phyloP scores from a whole-genome alignment of 352 stramenopile species.

The Phytophthora citricola region DNA sequence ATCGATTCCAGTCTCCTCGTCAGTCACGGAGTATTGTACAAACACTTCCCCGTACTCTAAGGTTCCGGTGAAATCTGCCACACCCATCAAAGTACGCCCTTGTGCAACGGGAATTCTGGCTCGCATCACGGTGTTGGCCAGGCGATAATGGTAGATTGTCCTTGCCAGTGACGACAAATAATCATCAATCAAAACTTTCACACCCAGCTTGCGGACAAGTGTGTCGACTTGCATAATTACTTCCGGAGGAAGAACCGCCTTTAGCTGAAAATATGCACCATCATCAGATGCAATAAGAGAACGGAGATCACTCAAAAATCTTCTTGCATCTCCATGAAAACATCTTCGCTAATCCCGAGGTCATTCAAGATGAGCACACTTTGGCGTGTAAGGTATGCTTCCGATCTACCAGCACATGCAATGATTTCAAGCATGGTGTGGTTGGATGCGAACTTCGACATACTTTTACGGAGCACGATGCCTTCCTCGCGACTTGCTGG shows the following conservation, averaged over 20 bases:
- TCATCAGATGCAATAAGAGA: conserved; percentile 60
- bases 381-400: conserved; percentile 77
- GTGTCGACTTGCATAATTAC: conserved; percentile 49
- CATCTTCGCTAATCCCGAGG: conserved; percentile 60
- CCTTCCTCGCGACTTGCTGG: conserved; percentile 22
- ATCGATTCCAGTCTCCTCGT: conserved; percentile 28
- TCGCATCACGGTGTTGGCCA: conserved; percentile 74
- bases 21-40: conserved; percentile 72
- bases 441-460: conserved; percentile 71
- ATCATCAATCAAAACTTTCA: conserved; percentile 51
- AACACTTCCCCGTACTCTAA: conserved; percentile 79
- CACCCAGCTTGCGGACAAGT: conserved; percentile 45
- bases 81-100: conserved; percentile 75
- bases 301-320: conserved; percentile 62
- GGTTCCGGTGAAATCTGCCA: conserved; percentile 80
- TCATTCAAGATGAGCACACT: conserved; percentile 78
- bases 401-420: conserved; percentile 52
- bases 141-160: conserved; percentile 72
- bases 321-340: conserved; percentile 78
- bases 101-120: conserved; percentile 79
- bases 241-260: conserved; percentile 42
- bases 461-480: conserved; percentile 65
- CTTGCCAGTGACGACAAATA: conserved; percentile 61
- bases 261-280: conserved; percentile 56
- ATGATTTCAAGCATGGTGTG: conserved; percentile 81